A percentile compares a stretch with the other conserved stretches of the same genome.
Conservation (phyloP, 139 green algal genomes). For the Coelastrella sp. region DNA sequence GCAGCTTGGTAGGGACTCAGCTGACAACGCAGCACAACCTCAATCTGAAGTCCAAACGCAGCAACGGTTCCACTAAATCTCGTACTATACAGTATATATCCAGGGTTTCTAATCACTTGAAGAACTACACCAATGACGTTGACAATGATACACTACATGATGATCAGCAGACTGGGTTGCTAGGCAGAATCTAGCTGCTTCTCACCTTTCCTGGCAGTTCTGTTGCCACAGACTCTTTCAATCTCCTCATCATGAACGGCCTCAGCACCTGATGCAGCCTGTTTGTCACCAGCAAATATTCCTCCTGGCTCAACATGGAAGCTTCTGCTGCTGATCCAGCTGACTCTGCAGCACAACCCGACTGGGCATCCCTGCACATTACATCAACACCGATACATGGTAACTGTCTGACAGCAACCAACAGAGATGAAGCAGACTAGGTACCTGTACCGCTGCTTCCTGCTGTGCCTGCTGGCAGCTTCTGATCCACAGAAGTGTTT, state of each 20-base stretch:
- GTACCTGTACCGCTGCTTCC: too few species aligned
- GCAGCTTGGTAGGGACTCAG: conserved; percentile 79
- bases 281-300: conserved; percentile 93
- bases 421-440: too few species aligned
- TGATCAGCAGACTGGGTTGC: neutral
- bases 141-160: too few species aligned
- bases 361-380: conserved; percentile 1
- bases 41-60: conserved; percentile 55
- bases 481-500: too few species aligned
- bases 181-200: neutral
- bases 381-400: neutral
- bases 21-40: conserved; percentile 76
- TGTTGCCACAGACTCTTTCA: conserved; percentile 84
- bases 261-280: conserved; percentile 86
- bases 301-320: conserved; percentile 67
- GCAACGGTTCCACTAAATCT: too few species aligned
- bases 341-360: neutral
- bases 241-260: conserved; percentile 97
- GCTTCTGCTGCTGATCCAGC: conserved; percentile 38
- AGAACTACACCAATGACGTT: too few species aligned
- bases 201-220: conserved; percentile 88
- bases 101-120: too few species aligned
- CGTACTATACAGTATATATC: too few species aligned
- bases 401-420: too few species aligned
- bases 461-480: too few species aligned